phyloP scores from a whole-genome alignment of 2,329 filamentous ascomycete species.

The Apiospora marii region DNA sequence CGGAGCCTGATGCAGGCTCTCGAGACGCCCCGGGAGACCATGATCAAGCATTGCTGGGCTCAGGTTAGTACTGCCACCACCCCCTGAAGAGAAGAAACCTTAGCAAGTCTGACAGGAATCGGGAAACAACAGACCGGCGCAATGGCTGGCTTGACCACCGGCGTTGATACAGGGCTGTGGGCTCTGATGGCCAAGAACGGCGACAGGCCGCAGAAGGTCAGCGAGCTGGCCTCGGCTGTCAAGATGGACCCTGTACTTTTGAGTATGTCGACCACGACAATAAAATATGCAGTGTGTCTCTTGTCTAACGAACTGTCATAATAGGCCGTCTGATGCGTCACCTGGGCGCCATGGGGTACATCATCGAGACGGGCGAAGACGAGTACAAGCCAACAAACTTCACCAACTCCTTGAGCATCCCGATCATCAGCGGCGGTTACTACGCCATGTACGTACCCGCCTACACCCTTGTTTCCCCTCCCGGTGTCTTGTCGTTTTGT shows the following conservation, averaged over 20 bases:
- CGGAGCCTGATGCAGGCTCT: constrained; percentile 44
- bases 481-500: neutral
- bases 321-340: constrained; percentile 31
- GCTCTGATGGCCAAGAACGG: constrained; percentile 42
- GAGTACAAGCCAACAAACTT: constrained; percentile 30
- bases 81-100: too few relatives aligned
- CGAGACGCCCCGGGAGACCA: constrained; percentile 57
- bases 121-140: neutral
- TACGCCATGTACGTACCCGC: constrained; percentile 8
- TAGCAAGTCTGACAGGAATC: neutral
- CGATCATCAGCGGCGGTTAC: neutral
- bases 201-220: constrained; percentile 40
- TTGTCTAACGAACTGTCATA: neutral
- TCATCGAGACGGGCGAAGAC: constrained; percentile 31
- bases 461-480: constrained; percentile 4
- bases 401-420: constrained; percentile 23
- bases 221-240: constrained; percentile 41
- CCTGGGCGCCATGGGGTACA: constrained; percentile 31
- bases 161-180: constrained; percentile 47
- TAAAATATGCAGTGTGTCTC: neutral
- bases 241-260: constrained; percentile 40
- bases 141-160: constrained; percentile 29
- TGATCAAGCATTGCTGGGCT: constrained; percentile 55
- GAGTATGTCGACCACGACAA: constrained; percentile 32
- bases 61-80: constrained; percentile 37